Percentiles rank a stretch among this genome's conserved stretches.
Conservation (phyloP, 1,284 basidiomycete species). For the Cutaneotrichosporon mucoides region DNA sequence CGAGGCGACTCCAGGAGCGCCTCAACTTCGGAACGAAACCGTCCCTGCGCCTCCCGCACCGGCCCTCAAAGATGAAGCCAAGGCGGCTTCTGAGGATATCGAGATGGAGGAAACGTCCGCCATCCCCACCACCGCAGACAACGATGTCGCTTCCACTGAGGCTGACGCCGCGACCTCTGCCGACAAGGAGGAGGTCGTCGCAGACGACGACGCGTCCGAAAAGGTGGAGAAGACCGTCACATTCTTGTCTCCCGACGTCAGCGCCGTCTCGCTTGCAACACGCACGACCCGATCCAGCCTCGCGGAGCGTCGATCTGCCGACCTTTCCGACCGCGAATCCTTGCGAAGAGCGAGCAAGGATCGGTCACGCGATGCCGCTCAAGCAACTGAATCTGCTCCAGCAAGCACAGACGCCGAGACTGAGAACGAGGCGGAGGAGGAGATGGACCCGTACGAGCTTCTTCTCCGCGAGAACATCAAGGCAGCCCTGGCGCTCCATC, state of each 20-base stretch:
- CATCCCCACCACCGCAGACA: too few relatives aligned
- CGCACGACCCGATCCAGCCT: constrained; percentile 24
- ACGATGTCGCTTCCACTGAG: too few relatives aligned
- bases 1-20: too few relatives aligned
- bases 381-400: constrained; percentile 28
- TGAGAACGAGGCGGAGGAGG: constrained; percentile 14
- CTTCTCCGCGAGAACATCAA: constrained; percentile 22
- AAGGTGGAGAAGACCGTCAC: constrained; percentile 14
- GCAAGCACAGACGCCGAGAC: constrained; percentile 32
- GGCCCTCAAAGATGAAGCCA: too few relatives aligned
- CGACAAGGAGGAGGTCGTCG: not conserved
- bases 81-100: not conserved
- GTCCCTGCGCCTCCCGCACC: too few relatives aligned
- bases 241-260: constrained; percentile 9
- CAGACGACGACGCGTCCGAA: not conserved
- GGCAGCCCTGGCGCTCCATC: not conserved
- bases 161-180: not conserved
- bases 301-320: constrained; percentile 33
- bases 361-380: constrained; percentile 7
- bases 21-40: too few relatives aligned
- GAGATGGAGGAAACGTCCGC: not conserved
- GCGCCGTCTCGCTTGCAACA: not conserved
- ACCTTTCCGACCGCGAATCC: constrained; percentile 13
- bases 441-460: constrained; percentile 12
- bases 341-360: not conserved